Evolutionary conservation across 805 yeast species (phyloP), one percentile per base, ranked within the genome.

Genomic region (Candida hispaniensis): DNA sequence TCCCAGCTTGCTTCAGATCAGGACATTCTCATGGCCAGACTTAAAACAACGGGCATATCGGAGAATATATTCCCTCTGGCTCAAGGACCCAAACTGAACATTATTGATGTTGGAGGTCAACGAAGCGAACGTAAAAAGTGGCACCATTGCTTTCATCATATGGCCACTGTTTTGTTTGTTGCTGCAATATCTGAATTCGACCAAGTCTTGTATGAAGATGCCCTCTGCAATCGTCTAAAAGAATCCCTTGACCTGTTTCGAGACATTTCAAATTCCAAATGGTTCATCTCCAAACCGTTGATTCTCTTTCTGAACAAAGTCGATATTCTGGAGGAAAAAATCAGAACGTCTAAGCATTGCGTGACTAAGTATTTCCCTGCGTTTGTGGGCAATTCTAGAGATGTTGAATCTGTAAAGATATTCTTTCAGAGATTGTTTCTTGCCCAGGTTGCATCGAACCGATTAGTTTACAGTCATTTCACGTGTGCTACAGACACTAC

Each of bases 91-190:
- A 71, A 66, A 44, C 76, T 86, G 53, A 75, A 73, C 49, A 81
- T 91, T 25, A 60, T 85, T 26, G 98, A 91, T 63, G 97, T 95
- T 4, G 98, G 98, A 35, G 98, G 98, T 2, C 96, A 86, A 59
- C 61, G 95, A 42, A 73, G 82, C 13, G 96, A 86, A 54, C 67
- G 96, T 42, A 73, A 78, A 47, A 86, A 86, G 54, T 86, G 96
- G 96, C 80, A 86, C 43, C 94, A 85, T 51, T 82, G 93, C 51
- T 86, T 86, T 57, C 91, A 86, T 50, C 82, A 79, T 43, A 80
- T 88, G 32, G 79, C 94, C 1, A 80, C 93, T 3, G 78, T 93
- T 0, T 55, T 88, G 22, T 91, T 83, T 55, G 94, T 88, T 6
- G 68, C 80, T 12, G 95, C 96, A 0, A 75, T 83, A 15, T 73